Percentiles rank a stretch among this genome's conserved stretches.
phyloP scores from a whole-genome alignment of 2,329 filamentous ascomycete genomes.

The Venturia aucupariae region DNA sequence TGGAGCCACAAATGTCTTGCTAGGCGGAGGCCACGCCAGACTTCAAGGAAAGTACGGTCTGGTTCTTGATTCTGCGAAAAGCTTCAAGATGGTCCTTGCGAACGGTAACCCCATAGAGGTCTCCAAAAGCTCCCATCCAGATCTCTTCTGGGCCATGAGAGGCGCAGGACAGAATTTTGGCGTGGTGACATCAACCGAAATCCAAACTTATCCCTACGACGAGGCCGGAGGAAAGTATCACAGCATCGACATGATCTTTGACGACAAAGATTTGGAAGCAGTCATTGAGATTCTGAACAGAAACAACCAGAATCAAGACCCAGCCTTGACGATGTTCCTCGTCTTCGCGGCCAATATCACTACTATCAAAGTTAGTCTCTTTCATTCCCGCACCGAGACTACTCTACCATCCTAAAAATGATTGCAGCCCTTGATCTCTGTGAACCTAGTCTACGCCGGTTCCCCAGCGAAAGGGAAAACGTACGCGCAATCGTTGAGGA shows the following conservation, averaged over 20 bases:
- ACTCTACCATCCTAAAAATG: neutral
- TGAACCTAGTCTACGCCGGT: conserved; percentile 10
- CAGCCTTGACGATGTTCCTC: too few relatives aligned
- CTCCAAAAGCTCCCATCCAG: conserved; percentile 29
- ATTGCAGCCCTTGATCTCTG: neutral
- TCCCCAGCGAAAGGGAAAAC: neutral
- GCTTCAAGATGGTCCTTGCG: conserved; percentile 36
- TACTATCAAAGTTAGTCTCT: too few relatives aligned
- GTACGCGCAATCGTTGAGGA: neutral
- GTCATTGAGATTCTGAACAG: too few relatives aligned
- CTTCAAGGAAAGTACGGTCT: conserved; percentile 47
- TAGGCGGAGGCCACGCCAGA: conserved; percentile 50
- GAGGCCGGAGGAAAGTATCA: too few relatives aligned
- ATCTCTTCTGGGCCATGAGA: conserved; percentile 48
- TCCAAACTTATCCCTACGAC: conserved; percentile 5
- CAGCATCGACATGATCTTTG: too few relatives aligned
- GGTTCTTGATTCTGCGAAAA: conserved; percentile 41
- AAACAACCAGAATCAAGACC: too few relatives aligned
- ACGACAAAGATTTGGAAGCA: too few relatives aligned
- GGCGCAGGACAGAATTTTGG: conserved; percentile 53
- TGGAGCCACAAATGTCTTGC: conserved; percentile 15
- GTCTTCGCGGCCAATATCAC: too few relatives aligned
- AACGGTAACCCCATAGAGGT: conserved; percentile 36
- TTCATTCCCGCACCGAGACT: neutral
- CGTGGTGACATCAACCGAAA: conserved; percentile 35